These are phyloP conservation scores for Raffaelea arxii DNA, from an alignment of 2,329 filamentous ascomycete genomes.

Conservation along the genomic window DNA sequence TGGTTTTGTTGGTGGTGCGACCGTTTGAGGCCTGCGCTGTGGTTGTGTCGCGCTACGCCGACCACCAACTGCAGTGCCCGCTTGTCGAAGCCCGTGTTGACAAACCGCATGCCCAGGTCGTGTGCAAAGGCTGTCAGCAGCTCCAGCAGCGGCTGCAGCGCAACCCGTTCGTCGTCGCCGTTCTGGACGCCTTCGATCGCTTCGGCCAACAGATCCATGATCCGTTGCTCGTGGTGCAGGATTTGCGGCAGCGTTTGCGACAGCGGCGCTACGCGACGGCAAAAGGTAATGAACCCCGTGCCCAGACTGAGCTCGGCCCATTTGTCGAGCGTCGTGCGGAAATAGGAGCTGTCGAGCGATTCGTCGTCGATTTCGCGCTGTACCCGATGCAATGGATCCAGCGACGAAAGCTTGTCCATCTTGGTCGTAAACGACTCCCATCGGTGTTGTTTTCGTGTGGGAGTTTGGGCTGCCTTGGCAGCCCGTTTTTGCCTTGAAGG, in stretches of 20 bases:
- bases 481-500: conserved; percentile 41
- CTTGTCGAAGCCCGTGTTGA: conserved; percentile 67
- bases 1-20: conserved; percentile 34
- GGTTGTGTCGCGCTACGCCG: conserved; percentile 47
- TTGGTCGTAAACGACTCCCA: conserved; percentile 89
- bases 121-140: conserved; percentile 92
- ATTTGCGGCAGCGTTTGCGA: conserved; percentile 89
- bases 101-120: conserved; percentile 73
- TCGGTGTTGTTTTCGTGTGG: conserved; percentile 75
- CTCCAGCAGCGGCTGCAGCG: conserved; percentile 76
- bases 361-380: conserved; percentile 63
- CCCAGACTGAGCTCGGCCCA: conserved; percentile 91
- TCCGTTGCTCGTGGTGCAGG: conserved; percentile 77
- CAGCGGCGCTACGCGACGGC: conserved; percentile 62
- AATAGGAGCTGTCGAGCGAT: conserved; percentile 73
- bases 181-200: conserved; percentile 55
- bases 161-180: conserved; percentile 53
- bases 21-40: conserved; percentile 7
- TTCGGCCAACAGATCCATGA: conserved; percentile 66
- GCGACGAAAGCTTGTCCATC: conserved; percentile 75
- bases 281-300: conserved; percentile 68
- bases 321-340: conserved; percentile 70
- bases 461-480: conserved; percentile 38
- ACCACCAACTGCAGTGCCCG: conserved; percentile 66
- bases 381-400: conserved; percentile 86